phyloP scores from a whole-genome alignment of 2,329 filamentous ascomycete species.

The Aspergillus sclerotialis region DNA sequence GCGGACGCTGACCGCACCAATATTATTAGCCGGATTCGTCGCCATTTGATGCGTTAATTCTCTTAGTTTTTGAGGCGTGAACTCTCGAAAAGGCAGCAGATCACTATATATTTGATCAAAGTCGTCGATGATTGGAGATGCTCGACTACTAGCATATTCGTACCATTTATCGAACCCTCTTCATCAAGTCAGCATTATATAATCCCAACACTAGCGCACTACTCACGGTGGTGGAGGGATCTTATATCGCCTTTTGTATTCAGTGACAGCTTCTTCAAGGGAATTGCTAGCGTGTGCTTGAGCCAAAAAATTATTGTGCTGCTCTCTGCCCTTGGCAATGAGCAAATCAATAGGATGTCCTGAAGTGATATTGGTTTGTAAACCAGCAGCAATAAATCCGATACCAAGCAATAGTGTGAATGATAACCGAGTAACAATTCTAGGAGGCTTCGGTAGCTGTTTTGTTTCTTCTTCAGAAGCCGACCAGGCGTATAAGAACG shows the following conservation, averaged over 20 bases:
- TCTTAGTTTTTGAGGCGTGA: slow-evolving; percentile 36
- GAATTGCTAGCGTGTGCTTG: slow-evolving; percentile 43
- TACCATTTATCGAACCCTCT: slow-evolving; percentile 45
- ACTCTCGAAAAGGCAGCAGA: slow-evolving; percentile 43
- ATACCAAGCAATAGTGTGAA: slow-evolving; percentile 38
- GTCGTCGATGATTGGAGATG: slow-evolving; percentile 42
- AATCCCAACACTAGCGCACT: neutral
- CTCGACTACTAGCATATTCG: slow-evolving; percentile 34
- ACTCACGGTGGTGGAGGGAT: slow-evolving; percentile 49
- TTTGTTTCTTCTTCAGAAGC: slow-evolving; percentile 23
- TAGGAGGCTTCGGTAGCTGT: slow-evolving; percentile 16
- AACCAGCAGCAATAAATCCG: slow-evolving; percentile 33
- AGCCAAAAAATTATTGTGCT: slow-evolving; percentile 44
- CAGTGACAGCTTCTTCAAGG: slow-evolving; percentile 42
- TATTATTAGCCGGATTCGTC: too few relatives aligned
- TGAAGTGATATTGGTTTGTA: slow-evolving; percentile 33
- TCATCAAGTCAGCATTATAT: slow-evolving; percentile 8
- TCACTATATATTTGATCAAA: slow-evolving; percentile 47
- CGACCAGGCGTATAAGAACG: slow-evolving; percentile 21
- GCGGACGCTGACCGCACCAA: slow-evolving; percentile 34
- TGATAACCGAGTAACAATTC: slow-evolving; percentile 27
- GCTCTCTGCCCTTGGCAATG: slow-evolving; percentile 42
- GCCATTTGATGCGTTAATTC: too few relatives aligned
- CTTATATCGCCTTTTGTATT: slow-evolving; percentile 47
- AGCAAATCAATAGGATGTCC: slow-evolving; percentile 51